These are phyloP conservation scores for Voacanga thouarsii DNA, from an alignment of 257 asterid species.

Conservation along the genomic window DNA sequence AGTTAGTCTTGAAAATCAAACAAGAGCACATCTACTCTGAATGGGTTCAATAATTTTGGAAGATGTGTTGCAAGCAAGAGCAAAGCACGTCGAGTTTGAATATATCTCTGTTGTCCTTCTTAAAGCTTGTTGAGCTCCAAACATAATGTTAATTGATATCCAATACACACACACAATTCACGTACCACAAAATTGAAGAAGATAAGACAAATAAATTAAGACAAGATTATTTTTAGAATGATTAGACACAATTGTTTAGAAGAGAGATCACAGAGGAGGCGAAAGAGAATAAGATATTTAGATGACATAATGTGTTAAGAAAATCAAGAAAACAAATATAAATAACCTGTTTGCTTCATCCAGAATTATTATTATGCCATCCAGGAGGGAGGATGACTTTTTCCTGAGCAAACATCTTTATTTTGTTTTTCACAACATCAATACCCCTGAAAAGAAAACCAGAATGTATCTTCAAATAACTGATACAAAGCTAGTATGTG, in stretches of 20 bases:
- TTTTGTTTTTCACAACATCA: conserved; percentile 94
- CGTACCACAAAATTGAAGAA: background rate
- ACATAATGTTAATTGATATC: conserved; percentile 66
- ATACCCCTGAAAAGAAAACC: conserved; percentile 60
- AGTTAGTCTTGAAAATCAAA: too few species aligned
- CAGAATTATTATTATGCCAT: conserved; percentile 81
- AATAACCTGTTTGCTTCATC: conserved; percentile 97
- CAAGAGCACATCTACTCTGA: too few species aligned
- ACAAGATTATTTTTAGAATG: too few species aligned
- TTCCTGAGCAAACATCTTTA: conserved; percentile 98
- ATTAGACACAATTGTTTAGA: background rate
- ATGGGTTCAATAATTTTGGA: too few species aligned
- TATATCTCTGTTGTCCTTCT: conserved; percentile 98
- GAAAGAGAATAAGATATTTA: background rate
- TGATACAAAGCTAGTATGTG: background rate
- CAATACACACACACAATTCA: conserved; percentile 25
- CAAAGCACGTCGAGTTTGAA: conserved; percentile 93
- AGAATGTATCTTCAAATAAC: background rate
- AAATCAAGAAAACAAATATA: background rate
- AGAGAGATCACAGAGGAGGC: background rate
- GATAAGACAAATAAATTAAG: background rate
- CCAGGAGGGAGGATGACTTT: conserved; percentile 88
- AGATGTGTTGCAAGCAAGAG: conserved; percentile 94
- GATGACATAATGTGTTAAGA: background rate
- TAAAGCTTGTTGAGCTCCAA: conserved; percentile 98